Evolutionary conservation across 768 basidiomycete genomes (phyloP).

Genomic region (Panus rudis): DNA sequence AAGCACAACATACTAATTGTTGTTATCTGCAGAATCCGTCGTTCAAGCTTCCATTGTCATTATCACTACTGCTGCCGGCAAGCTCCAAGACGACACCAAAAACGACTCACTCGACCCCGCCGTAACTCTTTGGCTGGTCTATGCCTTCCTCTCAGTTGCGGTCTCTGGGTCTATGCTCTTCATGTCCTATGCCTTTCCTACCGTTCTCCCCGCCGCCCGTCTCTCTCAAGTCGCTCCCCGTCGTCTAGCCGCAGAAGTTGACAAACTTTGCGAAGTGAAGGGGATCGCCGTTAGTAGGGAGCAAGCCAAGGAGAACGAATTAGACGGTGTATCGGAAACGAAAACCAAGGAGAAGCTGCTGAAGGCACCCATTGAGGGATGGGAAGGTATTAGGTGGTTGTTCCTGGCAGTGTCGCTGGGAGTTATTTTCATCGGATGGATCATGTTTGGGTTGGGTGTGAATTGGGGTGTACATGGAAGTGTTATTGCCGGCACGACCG

Average conservation of each 20-base stretch:
- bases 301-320: conserved; percentile 11
- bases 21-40: conserved; percentile 28
- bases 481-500: conserved; percentile 22
- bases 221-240: conserved; percentile 31
- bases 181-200: conserved; percentile 20
- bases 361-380: conserved; percentile 22
- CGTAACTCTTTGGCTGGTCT: conserved; percentile 33
- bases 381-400: conserved; percentile 13
- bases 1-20: not conserved
- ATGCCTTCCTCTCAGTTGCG: conserved; percentile 30
- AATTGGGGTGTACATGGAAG: conserved; percentile 35
- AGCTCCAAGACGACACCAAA: conserved; percentile 31
- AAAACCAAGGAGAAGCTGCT: conserved; percentile 24
- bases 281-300: conserved; percentile 11
- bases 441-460: conserved; percentile 37
- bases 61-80: conserved; percentile 35
- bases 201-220: conserved; percentile 31
- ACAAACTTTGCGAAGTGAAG: conserved; percentile 18
- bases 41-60: conserved; percentile 37
- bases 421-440: conserved; percentile 32
- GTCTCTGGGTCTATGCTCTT: conserved; percentile 28
- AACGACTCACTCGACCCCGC: conserved; percentile 30
- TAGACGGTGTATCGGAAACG: conserved; percentile 13
- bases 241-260: conserved; percentile 23
- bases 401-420: conserved; percentile 17